A percentile compares a stretch with the other conserved stretches of the same genome.
Evolutionary conservation across 257 asterid genomes (phyloP).

Genomic region (Agastache rugosa): DNA sequence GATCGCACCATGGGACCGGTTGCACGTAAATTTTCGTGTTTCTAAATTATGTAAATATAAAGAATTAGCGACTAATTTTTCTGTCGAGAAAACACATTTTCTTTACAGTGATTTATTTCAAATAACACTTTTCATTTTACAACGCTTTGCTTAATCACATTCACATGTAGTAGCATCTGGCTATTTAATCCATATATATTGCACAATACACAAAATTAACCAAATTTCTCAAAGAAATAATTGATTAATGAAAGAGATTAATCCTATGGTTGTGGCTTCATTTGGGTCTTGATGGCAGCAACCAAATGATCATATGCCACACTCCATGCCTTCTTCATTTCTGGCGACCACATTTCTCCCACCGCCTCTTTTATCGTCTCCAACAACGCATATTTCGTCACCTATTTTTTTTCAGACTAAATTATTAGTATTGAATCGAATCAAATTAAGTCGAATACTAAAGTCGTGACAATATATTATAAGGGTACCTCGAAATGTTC

Average conservation of each 20-base stretch:
- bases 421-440: not conserved
- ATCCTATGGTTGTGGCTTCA: conserved; percentile 47
- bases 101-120: no score
- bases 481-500: conserved; percentile 78
- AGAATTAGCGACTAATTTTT: no score
- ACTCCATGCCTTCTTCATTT: conserved; percentile 83
- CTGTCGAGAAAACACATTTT: no score
- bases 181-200: not conserved
- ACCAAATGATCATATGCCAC: conserved; percentile 78
- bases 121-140: no score
- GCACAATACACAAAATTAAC: not conserved
- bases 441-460: not conserved
- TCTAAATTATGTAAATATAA: no score
- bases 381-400: conserved; percentile 72
- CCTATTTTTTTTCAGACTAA: conserved; percentile 41
- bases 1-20: no score
- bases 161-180: no score
- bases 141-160: no score
- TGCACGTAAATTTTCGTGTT: no score
- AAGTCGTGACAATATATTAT: no score
- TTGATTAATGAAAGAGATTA: not conserved
- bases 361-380: conserved; percentile 86
- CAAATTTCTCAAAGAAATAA: not conserved
- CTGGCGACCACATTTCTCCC: conserved; percentile 77
- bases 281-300: conserved; percentile 75